Evolutionary conservation across 2,329 filamentous ascomycete species (phyloP).

Genomic region (Ilyonectria destructans): DNA sequence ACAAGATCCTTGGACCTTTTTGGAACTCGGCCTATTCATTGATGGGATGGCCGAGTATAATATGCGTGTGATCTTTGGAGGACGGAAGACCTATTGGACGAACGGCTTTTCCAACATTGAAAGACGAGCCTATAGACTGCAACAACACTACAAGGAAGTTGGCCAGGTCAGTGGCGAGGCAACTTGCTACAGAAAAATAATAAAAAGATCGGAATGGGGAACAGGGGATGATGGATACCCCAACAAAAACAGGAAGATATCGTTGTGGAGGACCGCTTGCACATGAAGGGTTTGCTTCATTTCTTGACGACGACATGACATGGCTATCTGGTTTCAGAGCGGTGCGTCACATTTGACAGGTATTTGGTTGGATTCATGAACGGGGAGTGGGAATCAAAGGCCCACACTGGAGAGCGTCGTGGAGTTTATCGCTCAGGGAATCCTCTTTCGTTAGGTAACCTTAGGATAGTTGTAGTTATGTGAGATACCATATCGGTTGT

Average conservation of each 20-base stretch:
- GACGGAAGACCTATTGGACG: conserved; percentile 30
- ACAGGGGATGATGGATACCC: conserved; percentile 33
- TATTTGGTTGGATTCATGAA: conserved; percentile 45
- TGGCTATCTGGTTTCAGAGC: conserved; percentile 50
- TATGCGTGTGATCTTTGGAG: conserved; percentile 30
- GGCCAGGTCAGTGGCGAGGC: conserved; percentile 29
- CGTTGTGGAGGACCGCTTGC: conserved; percentile 36
- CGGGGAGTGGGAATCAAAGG: conserved; percentile 29
- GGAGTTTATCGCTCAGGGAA: conserved; percentile 27
- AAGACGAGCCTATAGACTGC: conserved; percentile 42
- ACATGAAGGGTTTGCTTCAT: conserved; percentile 43
- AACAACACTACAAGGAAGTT: conserved; percentile 13
- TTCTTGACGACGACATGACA: conserved; percentile 53
- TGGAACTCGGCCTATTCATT: conserved; percentile 20
- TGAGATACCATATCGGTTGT: conserved; percentile 48
- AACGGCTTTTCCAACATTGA: conserved; percentile 34
- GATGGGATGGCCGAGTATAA: conserved; percentile 24
- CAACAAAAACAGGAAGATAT: conserved; percentile 31
- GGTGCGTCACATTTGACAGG: conserved; percentile 45
- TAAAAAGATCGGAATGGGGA: conserved; percentile 30
- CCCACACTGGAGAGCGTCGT: conserved; percentile 26
- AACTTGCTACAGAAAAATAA: conserved; percentile 38
- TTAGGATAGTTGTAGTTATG: conserved; percentile 44
- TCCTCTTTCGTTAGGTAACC: conserved; percentile 42
- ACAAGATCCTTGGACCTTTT: conserved; percentile 18